Percentiles rank a stretch among this genome's conserved stretches.
phyloP scores from a whole-genome alignment of 2,329 filamentous ascomycete genomes.

The Claviceps spartinae region DNA sequence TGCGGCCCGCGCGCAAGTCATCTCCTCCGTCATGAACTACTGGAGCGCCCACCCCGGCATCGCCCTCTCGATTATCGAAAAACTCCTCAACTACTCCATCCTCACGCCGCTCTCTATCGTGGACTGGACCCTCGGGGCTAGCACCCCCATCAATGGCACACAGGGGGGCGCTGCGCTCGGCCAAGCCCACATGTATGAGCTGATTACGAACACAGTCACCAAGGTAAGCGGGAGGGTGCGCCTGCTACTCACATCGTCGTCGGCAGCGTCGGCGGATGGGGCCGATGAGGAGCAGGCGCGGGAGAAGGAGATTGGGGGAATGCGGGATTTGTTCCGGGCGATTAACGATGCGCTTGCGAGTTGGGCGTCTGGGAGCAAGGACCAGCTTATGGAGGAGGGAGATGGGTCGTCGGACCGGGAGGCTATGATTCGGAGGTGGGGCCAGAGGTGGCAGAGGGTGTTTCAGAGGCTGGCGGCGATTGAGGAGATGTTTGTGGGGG shows the following conservation, averaged over 20 bases:
- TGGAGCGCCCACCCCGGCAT: slow-evolving; percentile 89
- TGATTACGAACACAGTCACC: slow-evolving; percentile 73
- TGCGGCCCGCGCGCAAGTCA: slow-evolving; percentile 71
- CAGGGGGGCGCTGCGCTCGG: slow-evolving; percentile 53
- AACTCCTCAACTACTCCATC: slow-evolving; percentile 94
- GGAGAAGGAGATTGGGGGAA: slow-evolving; percentile 54
- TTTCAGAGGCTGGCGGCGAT: slow-evolving; percentile 73
- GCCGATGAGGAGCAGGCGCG: slow-evolving; percentile 50
- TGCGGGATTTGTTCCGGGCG: slow-evolving; percentile 65
- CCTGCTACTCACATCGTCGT: slow-evolving; percentile 54
- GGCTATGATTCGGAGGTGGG: slow-evolving; percentile 64
- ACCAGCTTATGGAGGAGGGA: slow-evolving; percentile 58
- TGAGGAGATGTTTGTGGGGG: slow-evolving; percentile 55
- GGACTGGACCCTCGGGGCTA: slow-evolving; percentile 70
- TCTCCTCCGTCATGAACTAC: slow-evolving; percentile 79
- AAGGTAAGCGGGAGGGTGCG: slow-evolving; percentile 82
- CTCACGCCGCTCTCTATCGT: slow-evolving; percentile 74
- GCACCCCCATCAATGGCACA: slow-evolving; percentile 32
- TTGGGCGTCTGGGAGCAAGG: slow-evolving; percentile 60
- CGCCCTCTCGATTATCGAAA: slow-evolving; percentile 86
- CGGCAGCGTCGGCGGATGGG: slow-evolving; percentile 13
- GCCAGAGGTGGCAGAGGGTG: slow-evolving; percentile 70
- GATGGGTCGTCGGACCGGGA: slow-evolving; percentile 46
- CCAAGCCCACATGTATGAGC: slow-evolving; percentile 70
- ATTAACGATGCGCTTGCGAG: slow-evolving; percentile 66